Evolutionary conservation across 352 stramenopile species (phyloP), one percentile per base, ranked within the genome.

Genomic region (Phytophthora sp.): DNA sequence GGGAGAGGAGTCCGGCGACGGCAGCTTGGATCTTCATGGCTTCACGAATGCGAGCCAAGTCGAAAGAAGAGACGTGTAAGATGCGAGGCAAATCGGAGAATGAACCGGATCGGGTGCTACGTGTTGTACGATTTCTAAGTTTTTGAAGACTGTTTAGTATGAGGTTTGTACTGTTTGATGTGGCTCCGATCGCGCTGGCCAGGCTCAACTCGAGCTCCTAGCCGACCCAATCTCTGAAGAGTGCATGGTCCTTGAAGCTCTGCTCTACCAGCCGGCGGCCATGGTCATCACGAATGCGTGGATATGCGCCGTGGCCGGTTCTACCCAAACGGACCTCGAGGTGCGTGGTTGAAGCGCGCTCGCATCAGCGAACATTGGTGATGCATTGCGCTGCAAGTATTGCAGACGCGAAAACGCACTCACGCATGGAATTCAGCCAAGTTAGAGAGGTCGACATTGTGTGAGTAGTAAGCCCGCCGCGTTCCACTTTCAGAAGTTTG

Each of bases 1-100:
- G 28, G 21, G 37, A 59, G 15, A 62, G 21, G 9, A 67, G 15
- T n/a, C 39, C 28, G 23, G 43, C 43, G 27, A 54, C 15, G 11
- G 32, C 24, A 20, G 34, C 30, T 20, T 54, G 32, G 23, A 48
- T 20, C 17, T 62, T 55, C 54, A 62, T 62, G 8, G 31, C 24
- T 31, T 11, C 24, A 13, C 4, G 34, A 17, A 39, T 18, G 34
- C 34, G 17, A 39, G 10, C 7, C 34, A 9, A 39, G 15, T 11
- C 9, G 34, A 39, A 6, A 17, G 24, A 50, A 34, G 26, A 8
- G 24, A 11, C 11, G 42, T 13, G 23, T 21, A 34, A 4, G 27
- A 34, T 2, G 9, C 34, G 34, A 23, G 15, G 34, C 34, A 46
- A 55, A 46, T 55, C 23, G 48, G n/a, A 45, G 48, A 55, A 55